Evolutionary conservation across 129 eudicot genomes (phyloP), one percentile per base, ranked within the genome.

Genomic region (Heracleum sosnowskyi): DNA sequence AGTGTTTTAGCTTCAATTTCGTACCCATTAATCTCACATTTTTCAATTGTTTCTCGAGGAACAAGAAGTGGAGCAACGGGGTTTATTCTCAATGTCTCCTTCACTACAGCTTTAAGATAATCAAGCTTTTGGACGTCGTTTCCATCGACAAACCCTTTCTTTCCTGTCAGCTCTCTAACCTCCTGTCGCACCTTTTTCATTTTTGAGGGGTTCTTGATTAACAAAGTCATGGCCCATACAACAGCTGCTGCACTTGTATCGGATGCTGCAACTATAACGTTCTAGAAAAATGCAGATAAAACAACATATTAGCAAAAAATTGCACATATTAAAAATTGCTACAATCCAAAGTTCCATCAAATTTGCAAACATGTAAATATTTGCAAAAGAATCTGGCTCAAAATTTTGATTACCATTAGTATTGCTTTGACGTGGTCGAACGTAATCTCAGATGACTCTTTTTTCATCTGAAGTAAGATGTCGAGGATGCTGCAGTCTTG

Each of bases 401-500:
- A n/a, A n/a, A n/a, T n/a, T n/a, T n/a, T n/a, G 11, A 37, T 44
- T 76, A 76, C 79, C 79, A 35, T 35, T 7, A 76, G 16, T 16
- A 76, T 40, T 5, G 46, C 79, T 75, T 81, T 81, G n/a, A 81
- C 46, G 79, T 81, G 79, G 33, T 81, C 79, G 33, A 64, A 29
- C 17, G 79, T 53, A 68, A 81, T 35, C 0, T 62, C 69, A 42
- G 68, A 37, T 4, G 83, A 20, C 12, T 81, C 76, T 34, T 31
- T 46, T 37, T 7, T 36, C 16, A 81, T 22, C 33, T 75, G 55
- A 12, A 81, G 76, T 41, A 81, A 69, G 45, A 81, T 62, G 37
- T 81, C 83, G 16, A 64, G 42, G 11, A 81, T 75, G 49, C 68
- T 47, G 22, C 6, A 3, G 22, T 47, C 55, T 47, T 17, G 69